These are phyloP conservation scores for Talaromyces sp. DNA, from an alignment of 2,329 filamentous ascomycete species.

Conservation along the genomic window DNA sequence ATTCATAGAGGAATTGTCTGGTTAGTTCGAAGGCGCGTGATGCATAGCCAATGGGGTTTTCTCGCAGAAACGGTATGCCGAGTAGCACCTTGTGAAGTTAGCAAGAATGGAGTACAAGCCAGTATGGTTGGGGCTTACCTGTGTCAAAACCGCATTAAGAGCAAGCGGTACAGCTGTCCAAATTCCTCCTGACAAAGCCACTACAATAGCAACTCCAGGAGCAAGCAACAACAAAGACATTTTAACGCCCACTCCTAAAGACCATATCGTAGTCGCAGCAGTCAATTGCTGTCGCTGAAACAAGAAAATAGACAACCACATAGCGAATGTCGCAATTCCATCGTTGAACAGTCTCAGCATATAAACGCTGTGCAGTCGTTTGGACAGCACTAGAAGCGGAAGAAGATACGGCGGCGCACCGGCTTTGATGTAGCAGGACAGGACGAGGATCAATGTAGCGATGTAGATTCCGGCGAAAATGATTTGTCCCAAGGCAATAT, in stretches of 20 bases:
- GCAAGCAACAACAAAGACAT: slow-evolving; percentile 84
- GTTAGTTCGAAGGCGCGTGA: slow-evolving; percentile 84
- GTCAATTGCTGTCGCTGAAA: slow-evolving; percentile 73
- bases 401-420: slow-evolving; percentile 73
- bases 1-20: slow-evolving; percentile 88
- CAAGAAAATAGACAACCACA: slow-evolving; percentile 74
- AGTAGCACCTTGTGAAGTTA: slow-evolving; percentile 43
- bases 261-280: slow-evolving; percentile 66
- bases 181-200: slow-evolving; percentile 69
- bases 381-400: slow-evolving; percentile 78
- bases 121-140: slow-evolving; percentile 48
- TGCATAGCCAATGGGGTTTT: slow-evolving; percentile 66
- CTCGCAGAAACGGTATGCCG: slow-evolving; percentile 61
- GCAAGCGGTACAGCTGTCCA: slow-evolving; percentile 61
- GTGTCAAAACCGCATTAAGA: slow-evolving; percentile 68
- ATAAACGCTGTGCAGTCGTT: slow-evolving; percentile 90
- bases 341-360: slow-evolving; percentile 94
- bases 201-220: slow-evolving; percentile 71
- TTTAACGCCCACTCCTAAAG: slow-evolving; percentile 80
- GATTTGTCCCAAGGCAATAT: slow-evolving; percentile 76
- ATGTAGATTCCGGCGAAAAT: slow-evolving; percentile 80
- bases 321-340: slow-evolving; percentile 75
- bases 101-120: neutral
- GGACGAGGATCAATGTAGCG: slow-evolving; percentile 66
- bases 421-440: slow-evolving; percentile 64